Base-by-base conservation (phyloP, 1,284 basidiomycete species). In the Cryptococcus sp. region DNA sequence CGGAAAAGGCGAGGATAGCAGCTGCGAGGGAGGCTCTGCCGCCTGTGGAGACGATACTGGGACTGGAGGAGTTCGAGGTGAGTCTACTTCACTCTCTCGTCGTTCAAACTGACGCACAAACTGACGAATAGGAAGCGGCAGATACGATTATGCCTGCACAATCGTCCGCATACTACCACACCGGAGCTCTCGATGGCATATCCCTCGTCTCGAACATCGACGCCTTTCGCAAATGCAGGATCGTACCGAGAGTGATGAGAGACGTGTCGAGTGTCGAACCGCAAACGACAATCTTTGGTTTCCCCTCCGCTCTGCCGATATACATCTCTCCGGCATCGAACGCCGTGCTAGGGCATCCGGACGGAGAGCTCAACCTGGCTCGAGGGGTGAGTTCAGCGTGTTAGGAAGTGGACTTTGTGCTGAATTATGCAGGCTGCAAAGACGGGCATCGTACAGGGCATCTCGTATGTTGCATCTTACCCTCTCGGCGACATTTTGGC, bases 321-420 rank as follows among this genome's bases (percentile, higher is more conserved):
- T 76, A 75, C 66, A 71, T 76, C 48, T 74, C 73, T 0, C 74
- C 76, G 0, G 72, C 76, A 5, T 76, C 76, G 2, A 71, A 74
- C 44, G 75, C 75, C 0, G 59, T 73, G 19, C 57, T 75, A 1
- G 77, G 76, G 2, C 76, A 78, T 52, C 76, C 76, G 0, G 76
- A 77, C 33, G 76, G 76, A 18, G 77, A 78, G 55, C 58, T 74
- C 40, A 77, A 76, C 46, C 61, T 77, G 14, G 72, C 73, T 0
- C 61, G 67, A 47, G 69, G 62, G 2, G 63, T 64, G 44, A 54
- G 62, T 56, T 5, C 12, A 22, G 4, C 16, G 16, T 43, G 16
- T 16, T 4, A 23, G 6, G 5, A 39, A 19, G 37, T 22, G 19
- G 9, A 39, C 24, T 21, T 19, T 12, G 38, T 39, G 43, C 18